Evolutionary conservation across 129 eudicot species (phyloP), one percentile per base, ranked within the genome.

Genomic region (Pulicaria dysenterica): DNA sequence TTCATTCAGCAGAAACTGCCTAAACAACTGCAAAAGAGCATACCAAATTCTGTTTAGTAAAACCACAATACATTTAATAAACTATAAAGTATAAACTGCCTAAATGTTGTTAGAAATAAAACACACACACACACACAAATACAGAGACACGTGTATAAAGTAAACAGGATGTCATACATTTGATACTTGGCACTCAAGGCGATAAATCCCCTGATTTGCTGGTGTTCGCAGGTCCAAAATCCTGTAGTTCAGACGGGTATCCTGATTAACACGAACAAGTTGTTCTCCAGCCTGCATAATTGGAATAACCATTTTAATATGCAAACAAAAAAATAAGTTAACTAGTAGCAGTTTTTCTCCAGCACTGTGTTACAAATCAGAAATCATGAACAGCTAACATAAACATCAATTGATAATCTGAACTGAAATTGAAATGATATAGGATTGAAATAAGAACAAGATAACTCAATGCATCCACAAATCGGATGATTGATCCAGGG

Each of bases 161-260:
- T 15, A 45, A 42, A 8, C 14, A 64, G 3, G 40, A 41, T 11
- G 40, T 14, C 83, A 56, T 80, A 92, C 98, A 56, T 82, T 77
- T 79, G 74, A 87, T 59, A 92, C 90, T 75, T 89, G 83, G 73
- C 84, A 75, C 63, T 81, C 88, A 37, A 93, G 57, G 19, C 88
- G 92, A 63, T 81, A 93, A 59, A 93, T 93, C 67, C 83, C 96
- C 76, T 93, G 98, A 78, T 93, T 93, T 42, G 96, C 95, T 12
- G 96, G 95, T 5, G 98, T 93, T 44, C 98, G 91, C 56, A 85
- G 16, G 81, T 93, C 98, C 72, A 93, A 83, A 13, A 85, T 74
- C 69, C 98, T 87, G 81, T 60, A 74, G 81, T 93, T 89, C 81
- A 89, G 70, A 8, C 96, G 97, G 4, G 92, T 91, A 50, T 91